Evolutionary conservation across 2,329 filamentous ascomycete genomes (phyloP).

Genomic region (Phialemonium atrogriseum): DNA sequence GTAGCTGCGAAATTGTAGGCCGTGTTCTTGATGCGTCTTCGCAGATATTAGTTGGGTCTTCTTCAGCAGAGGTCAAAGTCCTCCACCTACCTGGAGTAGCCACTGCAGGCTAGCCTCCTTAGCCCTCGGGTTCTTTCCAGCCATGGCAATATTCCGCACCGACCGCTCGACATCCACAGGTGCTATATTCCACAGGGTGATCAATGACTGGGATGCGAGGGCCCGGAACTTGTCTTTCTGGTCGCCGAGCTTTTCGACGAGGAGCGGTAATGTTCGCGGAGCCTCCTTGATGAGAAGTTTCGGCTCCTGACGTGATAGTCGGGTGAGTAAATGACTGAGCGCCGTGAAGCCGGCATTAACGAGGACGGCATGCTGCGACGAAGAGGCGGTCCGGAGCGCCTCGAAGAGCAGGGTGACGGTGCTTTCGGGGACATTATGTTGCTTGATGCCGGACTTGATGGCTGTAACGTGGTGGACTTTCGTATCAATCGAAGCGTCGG

Average conservation of each 20-base stretch:
- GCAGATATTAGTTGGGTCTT: slow-evolving; percentile 15
- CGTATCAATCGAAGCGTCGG: slow-evolving; percentile 50
- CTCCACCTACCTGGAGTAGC: slow-evolving; percentile 59
- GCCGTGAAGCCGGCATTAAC: slow-evolving; percentile 80
- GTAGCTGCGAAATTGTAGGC: slow-evolving; percentile 73
- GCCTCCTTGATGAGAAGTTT: slow-evolving; percentile 64
- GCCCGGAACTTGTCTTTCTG: slow-evolving; percentile 76
- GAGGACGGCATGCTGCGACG: slow-evolving; percentile 68
- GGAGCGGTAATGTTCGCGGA: slow-evolving; percentile 60
- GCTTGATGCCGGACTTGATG: slow-evolving; percentile 85
- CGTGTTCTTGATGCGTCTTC: slow-evolving; percentile 73
- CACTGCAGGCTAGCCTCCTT: slow-evolving; percentile 82
- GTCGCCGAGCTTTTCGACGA: slow-evolving; percentile 82
- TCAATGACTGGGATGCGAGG: slow-evolving; percentile 66
- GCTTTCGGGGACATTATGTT: slow-evolving; percentile 75
- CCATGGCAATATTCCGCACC: slow-evolving; percentile 70
- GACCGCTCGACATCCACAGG: slow-evolving; percentile 69
- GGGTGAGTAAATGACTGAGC: slow-evolving; percentile 78
- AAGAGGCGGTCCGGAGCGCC: slow-evolving; percentile 65
- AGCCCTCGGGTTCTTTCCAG: slow-evolving; percentile 71
- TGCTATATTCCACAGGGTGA: slow-evolving; percentile 65
- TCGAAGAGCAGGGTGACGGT: slow-evolving; percentile 72
- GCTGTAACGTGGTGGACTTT: slow-evolving; percentile 59
- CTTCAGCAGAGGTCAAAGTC: no score
- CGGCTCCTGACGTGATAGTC: slow-evolving; percentile 76